phyloP scores from a whole-genome alignment of 2,329 filamentous ascomycete species.

The Aureobasidium leucospermi region DNA sequence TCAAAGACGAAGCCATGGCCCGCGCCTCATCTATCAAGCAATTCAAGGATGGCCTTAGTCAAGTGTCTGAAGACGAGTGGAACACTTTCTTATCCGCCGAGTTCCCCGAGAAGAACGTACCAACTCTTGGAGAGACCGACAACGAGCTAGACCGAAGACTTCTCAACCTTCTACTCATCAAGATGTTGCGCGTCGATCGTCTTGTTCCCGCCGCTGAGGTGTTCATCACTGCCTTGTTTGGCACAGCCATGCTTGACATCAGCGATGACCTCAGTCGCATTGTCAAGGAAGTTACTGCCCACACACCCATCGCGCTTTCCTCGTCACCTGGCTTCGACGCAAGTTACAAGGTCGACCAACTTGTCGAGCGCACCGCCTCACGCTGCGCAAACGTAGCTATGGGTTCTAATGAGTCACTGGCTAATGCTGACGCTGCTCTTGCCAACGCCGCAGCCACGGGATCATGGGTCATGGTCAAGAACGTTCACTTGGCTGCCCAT shows the following conservation, averaged over 20 bases:
- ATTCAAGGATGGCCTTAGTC: constrained; percentile 65
- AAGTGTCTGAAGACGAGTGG: constrained; percentile 60
- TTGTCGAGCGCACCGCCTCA: constrained; percentile 76
- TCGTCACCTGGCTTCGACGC: constrained; percentile 97
- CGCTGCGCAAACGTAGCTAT: constrained; percentile 96
- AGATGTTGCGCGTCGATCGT: constrained; percentile 89
- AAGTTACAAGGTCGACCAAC: constrained; percentile 94
- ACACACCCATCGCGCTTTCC: constrained; percentile 80
- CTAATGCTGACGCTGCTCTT: constrained; percentile 92
- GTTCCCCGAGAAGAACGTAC: constrained; percentile 76
- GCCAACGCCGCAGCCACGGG: constrained; percentile 84
- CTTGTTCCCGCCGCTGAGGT: constrained; percentile 88
- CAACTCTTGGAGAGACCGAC: constrained; percentile 61
- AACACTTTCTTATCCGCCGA: constrained; percentile 78
- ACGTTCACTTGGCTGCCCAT: constrained; percentile 89
- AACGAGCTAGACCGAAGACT: constrained; percentile 68
- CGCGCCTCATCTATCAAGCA: constrained; percentile 61
- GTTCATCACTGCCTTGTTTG: constrained; percentile 84
- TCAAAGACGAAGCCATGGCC: constrained; percentile 60
- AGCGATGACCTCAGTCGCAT: constrained; percentile 81
- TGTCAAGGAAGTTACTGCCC: constrained; percentile 74
- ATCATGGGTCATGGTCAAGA: constrained; percentile 97
- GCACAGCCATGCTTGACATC: constrained; percentile 70
- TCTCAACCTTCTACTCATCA: constrained; percentile 79
- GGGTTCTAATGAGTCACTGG: constrained; percentile 91